phyloP scores from a whole-genome alignment of 805 yeast genomes.

The Zygosaccharomyces bisporus region DNA sequence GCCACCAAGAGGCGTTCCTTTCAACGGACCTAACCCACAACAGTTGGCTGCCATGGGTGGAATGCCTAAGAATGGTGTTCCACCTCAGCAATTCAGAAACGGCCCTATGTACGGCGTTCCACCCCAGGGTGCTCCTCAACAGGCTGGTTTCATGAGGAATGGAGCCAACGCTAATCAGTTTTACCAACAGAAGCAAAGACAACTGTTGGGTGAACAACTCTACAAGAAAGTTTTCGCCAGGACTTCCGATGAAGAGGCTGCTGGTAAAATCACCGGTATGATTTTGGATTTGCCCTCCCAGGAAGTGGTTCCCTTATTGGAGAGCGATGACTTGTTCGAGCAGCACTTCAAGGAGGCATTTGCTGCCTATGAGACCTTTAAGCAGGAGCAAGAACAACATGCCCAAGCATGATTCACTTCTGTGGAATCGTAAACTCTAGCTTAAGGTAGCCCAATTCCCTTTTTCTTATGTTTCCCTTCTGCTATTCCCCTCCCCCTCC shows the following conservation, averaged over 20 bases:
- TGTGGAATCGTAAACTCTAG: background rate
- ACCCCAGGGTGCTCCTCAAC: conserved; percentile 66
- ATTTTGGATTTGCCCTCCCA: conserved; percentile 90
- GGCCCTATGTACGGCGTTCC: conserved; percentile 88
- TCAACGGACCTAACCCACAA: conserved; percentile 77
- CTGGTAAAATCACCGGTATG: conserved; percentile 99
- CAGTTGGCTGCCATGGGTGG: conserved; percentile 65
- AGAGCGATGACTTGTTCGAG: conserved; percentile 84
- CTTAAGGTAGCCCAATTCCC: background rate
- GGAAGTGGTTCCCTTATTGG: conserved; percentile 83
- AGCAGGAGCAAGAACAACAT: conserved; percentile 45
- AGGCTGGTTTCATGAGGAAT: conserved; percentile 47
- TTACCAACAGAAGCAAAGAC: conserved; percentile 92
- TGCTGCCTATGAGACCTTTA: conserved; percentile 89
- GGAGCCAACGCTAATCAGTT: conserved; percentile 36
- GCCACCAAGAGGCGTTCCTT: conserved; percentile 82
- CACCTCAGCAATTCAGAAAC: conserved; percentile 62
- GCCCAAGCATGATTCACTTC: conserved; percentile 2
- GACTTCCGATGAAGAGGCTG: conserved; percentile 88
- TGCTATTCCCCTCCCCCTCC: background rate
- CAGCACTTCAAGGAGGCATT: conserved; percentile 92
- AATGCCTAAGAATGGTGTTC: conserved; percentile 52
- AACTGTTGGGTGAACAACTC: conserved; percentile 94
- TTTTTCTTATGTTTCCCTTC: background rate
- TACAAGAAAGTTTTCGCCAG: conserved; percentile 88